Evolutionary conservation across 257 asterid genomes (phyloP), one percentile per base, ranked within the genome.

Genomic region (Plectranthus barbatus): DNA sequence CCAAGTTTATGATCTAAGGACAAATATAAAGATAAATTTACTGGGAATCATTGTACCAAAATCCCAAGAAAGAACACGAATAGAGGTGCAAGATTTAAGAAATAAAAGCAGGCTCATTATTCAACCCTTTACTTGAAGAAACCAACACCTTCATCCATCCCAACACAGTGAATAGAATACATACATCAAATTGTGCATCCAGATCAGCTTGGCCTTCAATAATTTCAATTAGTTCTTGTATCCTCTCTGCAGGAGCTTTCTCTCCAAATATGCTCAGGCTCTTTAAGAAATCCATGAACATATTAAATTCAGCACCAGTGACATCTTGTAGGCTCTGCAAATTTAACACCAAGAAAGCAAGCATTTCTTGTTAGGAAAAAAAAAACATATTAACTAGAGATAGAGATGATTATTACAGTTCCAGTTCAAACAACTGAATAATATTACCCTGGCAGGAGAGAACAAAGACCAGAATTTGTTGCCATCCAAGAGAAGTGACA

Each of bases 201-300:
- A 91, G 80, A 80, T 91, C 98, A 76, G 98, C 98, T 78, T 91
- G 98, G 66, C 86, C 83, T 86, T 88, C 95, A 52, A 91, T 80
- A 65, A 91, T 88, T 79, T 84, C 94, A 77, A 79, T 82, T 47
- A 91, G 91, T 71, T 91, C 98, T 54, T 91, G 95, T 51, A 85
- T 69, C 61, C 94, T 67, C 67, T 87, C 94, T 42, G 74, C 77
- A 56, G 90, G 82, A 75, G 98, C 95, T 73, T 86, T 85, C 75
- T 72, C 78, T 1, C 95, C 96, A 75, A 91, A 91, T 69, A 91
- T 78, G 79, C 74, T 82, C 77, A 91, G 74, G 73, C 85, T 88
- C 72, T 74, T 85, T 44, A 91, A 76, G 64, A 91, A 91, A 76
- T 91, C 96, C 84, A 91, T 86, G 71, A 87, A 88, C 95, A 88